Base-by-base conservation (phyloP, 2,329 filamentous ascomycete species). In the Fusarium sp. region DNA sequence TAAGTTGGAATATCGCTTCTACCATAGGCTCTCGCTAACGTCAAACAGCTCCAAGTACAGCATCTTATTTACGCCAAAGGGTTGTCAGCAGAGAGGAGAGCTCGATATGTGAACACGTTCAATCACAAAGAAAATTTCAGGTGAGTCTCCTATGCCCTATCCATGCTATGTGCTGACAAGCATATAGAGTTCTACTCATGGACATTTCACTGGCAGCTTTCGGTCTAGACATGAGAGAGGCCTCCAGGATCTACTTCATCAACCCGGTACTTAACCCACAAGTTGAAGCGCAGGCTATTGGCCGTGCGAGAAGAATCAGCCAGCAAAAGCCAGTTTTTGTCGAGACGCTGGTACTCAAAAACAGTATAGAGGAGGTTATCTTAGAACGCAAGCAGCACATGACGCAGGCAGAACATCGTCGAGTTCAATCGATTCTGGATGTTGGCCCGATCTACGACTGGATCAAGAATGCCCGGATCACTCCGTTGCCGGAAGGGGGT, bases 141-240 rank as follows among this genome's bases (percentile, higher is more conserved):
- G 82, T 82, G 69, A 46, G 39, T 66, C 67, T 26, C 15, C 7
- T 15, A 9, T 29, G 20, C 18, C 3, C 6, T n/a, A 4, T 24
- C 23, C 24, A 38, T 33, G 11, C 29, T 18, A 8, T 46, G 10
- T 35, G 23, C 52, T 66, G 21, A 74, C 48, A 37, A n/a, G 8
- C 43, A 15, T 29, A 55, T 43, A 83, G 93, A 8, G 93, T 98
- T 0, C 82, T 98, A 4, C 84, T 98, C 2, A 97, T 98, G 91
- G 94, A 97, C 75, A 87, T 98, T n/a, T 89, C 88, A 3, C 93
- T 96, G 76, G 94, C 94, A 29, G 93, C 94, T 0, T 93, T 94
- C 65, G 95, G 95, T 0, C 84, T 98, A 0, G 94, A 98, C 76
- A 89, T 98, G 78, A 90, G 90, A 52, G 89, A 88, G 13, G 94